These are phyloP conservation scores for Simplicillium aogashimaense DNA, from an alignment of 2,329 filamentous ascomycete species.

Conservation along the genomic window DNA sequence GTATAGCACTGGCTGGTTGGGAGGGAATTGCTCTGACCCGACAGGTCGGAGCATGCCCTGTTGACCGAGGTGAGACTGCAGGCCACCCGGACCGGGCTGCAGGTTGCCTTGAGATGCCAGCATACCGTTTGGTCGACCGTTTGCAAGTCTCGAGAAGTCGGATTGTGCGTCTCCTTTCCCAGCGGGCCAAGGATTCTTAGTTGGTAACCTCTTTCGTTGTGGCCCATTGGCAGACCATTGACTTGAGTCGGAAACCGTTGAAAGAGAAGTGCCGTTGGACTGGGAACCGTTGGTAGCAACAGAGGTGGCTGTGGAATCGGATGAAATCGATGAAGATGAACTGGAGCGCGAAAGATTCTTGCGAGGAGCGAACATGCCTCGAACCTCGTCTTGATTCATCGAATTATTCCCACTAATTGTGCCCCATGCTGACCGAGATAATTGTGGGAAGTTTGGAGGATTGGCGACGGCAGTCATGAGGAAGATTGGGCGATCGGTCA, in stretches of 20 bases:
- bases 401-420: conserved; percentile 49
- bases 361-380: conserved; percentile 81
- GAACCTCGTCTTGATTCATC: conserved; percentile 75
- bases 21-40: conserved; percentile 44
- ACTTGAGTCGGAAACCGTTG: conserved; percentile 35
- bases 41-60: conserved; percentile 53
- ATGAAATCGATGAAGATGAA: conserved; percentile 81
- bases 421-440: conserved; percentile 56
- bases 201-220: conserved; percentile 40
- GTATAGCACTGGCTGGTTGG: conserved; percentile 69
- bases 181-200: conserved; percentile 39
- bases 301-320: conserved; percentile 51
- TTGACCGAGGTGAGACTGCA: conserved; percentile 26
- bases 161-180: conserved; percentile 35
- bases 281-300: conserved; percentile 51
- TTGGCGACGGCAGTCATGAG: conserved; percentile 61
- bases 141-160: conserved; percentile 36
- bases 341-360: conserved; percentile 80
- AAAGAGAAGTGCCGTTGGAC: conserved; percentile 48
- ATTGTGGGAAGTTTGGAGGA: conserved; percentile 52
- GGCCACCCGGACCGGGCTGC: conserved; percentile 18
- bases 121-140: conserved; percentile 33
- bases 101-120: conserved; percentile 19
- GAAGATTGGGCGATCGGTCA: conserved; percentile 15
- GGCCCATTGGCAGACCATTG: conserved; percentile 38